Evolutionary conservation across 1,284 basidiomycete species (phyloP).

Genomic region (Rhodotorula sp.): DNA sequence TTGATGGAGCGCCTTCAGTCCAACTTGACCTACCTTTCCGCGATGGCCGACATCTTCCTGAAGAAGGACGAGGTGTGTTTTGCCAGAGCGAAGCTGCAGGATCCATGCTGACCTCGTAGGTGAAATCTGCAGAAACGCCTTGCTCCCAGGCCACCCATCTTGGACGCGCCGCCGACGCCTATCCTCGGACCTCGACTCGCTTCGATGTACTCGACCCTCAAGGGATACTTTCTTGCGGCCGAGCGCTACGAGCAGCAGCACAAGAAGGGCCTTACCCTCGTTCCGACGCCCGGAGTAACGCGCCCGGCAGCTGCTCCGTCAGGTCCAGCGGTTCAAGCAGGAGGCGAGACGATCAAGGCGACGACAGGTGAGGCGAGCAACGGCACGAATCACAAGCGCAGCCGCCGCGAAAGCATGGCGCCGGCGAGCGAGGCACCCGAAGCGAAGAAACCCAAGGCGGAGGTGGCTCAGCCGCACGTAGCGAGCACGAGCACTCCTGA

Average conservation of each 20-base stretch:
- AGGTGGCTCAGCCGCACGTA: conserved; percentile 14
- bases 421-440: neutral
- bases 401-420: neutral
- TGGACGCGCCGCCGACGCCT: conserved; percentile 28
- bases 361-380: neutral
- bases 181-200: conserved; percentile 22
- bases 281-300: neutral
- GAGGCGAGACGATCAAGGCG: neutral
- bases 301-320: neutral
- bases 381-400: neutral
- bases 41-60: conserved; percentile 24
- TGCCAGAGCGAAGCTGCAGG: neutral
- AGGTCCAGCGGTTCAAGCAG: neutral
- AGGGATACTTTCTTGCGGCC: conserved; percentile 34
- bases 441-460: conserved; percentile 1
- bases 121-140: conserved; percentile 4
- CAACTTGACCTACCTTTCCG: conserved; percentile 31
- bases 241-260: conserved; percentile 33
- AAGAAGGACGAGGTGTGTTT: conserved; percentile 12
- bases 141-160: conserved; percentile 26
- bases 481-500: too few species aligned
- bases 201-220: conserved; percentile 19
- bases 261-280: conserved; percentile 3
- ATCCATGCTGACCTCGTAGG: neutral
- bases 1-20: conserved; percentile 32